These are phyloP conservation scores for Nothophaeocryptopus gaeumannii DNA, from an alignment of 2,329 filamentous ascomycete species.

Conservation along the genomic window DNA sequence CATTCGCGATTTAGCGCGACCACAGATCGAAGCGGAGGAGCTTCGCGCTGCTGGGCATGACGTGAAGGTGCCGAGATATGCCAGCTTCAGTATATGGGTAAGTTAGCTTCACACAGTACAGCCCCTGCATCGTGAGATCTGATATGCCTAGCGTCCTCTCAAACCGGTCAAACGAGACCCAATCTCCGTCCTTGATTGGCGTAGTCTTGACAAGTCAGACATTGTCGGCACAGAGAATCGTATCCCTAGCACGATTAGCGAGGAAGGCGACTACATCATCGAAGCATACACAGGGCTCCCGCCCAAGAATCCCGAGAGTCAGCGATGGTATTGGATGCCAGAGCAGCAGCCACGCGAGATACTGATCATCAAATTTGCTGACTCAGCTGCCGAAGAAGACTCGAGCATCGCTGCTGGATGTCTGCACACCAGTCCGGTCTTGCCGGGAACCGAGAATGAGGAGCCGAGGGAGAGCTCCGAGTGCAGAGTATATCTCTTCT, in stretches of 20 bases:
- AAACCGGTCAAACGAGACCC: slow-evolving; percentile 22
- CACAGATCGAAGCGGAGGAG: slow-evolving; percentile 16
- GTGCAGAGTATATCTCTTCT: slow-evolving; percentile 18
- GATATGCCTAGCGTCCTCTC: slow-evolving; percentile 13
- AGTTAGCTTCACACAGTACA: not conserved
- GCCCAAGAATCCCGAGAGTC: slow-evolving; percentile 11
- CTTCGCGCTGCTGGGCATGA: slow-evolving; percentile 10
- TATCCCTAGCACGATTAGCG: slow-evolving; percentile 12
- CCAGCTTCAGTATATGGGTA: slow-evolving; percentile 21
- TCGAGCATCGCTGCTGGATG: slow-evolving; percentile 13
- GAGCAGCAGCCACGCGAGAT: slow-evolving; percentile 21
- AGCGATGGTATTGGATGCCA: slow-evolving; percentile 22
- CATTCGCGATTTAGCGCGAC: slow-evolving; percentile 11
- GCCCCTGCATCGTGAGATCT: not conserved
- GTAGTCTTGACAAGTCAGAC: slow-evolving; percentile 14
- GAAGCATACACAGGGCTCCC: slow-evolving; percentile 14
- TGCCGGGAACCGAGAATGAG: slow-evolving; percentile 13
- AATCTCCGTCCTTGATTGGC: slow-evolving; percentile 19
- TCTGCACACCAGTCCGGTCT: slow-evolving; percentile 16
- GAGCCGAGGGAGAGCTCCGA: slow-evolving; percentile 19
- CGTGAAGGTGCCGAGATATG: slow-evolving; percentile 17
- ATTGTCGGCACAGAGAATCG: slow-evolving; percentile 18
- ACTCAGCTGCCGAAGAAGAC: slow-evolving; percentile 13
- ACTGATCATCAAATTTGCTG: slow-evolving; percentile 21
- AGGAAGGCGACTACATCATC: slow-evolving; percentile 19